These are phyloP conservation scores for Gilbertella persicaria DNA, from an alignment of 371 early-diverging fungal species.

Conservation along the genomic window DNA sequence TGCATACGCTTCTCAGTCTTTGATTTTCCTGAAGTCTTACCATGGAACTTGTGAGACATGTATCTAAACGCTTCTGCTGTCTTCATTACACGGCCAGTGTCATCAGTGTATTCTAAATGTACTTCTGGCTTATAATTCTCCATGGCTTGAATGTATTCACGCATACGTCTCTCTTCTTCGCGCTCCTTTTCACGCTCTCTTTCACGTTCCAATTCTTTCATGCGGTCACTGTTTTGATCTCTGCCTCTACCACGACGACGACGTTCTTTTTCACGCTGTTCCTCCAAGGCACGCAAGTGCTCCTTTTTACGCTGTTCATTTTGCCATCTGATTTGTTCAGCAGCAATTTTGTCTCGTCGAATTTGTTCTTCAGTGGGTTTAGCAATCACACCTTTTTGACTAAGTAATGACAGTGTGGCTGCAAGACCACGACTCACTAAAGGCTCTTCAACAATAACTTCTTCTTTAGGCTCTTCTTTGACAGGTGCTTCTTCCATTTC, in stretches of 20 bases:
- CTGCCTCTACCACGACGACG: conserved; percentile 26
- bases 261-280: conserved; percentile 36
- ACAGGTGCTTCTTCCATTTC: conserved; percentile 3
- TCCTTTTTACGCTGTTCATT: conserved; percentile 68
- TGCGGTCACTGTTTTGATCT: conserved; percentile 35
- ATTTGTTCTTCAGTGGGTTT: conserved; percentile 65
- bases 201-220: conserved; percentile 44
- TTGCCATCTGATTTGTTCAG: conserved; percentile 71
- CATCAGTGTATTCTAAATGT: conserved; percentile 89
- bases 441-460: conserved; percentile 75
- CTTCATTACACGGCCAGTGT: conserved; percentile 76
- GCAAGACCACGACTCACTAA: conserved; percentile 81
- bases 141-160: conserved; percentile 82
- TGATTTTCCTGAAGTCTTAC: conserved; percentile 88
- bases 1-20: conserved; percentile 90
- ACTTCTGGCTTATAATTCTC: conserved; percentile 90
- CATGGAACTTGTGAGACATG: conserved; percentile 95
- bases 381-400: conserved; percentile 73
- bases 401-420: conserved; percentile 78
- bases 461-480: conserved; percentile 16
- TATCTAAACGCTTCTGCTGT: conserved; percentile 92
- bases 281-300: conserved; percentile 42
- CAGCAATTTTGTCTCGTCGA: conserved; percentile 62
- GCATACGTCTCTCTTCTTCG: conserved; percentile 68
- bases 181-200: conserved; percentile 55